These are phyloP conservation scores for Claviceps pusilla DNA, from an alignment of 2,329 filamentous ascomycete species.

Conservation along the genomic window DNA sequence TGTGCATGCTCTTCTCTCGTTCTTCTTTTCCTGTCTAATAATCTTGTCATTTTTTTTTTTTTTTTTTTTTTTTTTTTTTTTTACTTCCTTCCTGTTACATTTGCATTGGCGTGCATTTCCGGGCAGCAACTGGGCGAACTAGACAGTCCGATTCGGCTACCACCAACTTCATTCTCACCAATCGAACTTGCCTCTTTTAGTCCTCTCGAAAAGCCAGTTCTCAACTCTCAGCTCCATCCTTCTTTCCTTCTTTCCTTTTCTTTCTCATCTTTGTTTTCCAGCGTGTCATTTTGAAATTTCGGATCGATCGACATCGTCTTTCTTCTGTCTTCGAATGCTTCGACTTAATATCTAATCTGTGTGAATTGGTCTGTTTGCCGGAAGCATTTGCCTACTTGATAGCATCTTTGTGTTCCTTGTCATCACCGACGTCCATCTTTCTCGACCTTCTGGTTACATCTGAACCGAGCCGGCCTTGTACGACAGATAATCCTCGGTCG, in stretches of 20 bases:
- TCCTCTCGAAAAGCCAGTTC: not conserved
- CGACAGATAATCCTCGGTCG: not conserved
- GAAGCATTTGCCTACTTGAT: not conserved
- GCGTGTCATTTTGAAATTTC: conserved; percentile 1
- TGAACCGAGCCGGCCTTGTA: conserved; percentile 2
- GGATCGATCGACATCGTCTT: not conserved
- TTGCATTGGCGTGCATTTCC: conserved; percentile 2
- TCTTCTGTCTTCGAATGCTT: conserved; percentile 3
- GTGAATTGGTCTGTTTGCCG: not conserved
- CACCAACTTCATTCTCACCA: not conserved
- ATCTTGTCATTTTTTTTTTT: not conserved
- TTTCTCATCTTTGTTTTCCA: conserved; percentile 5
- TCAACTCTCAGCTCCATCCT: not conserved
- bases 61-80: not conserved
- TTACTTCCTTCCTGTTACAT: no score
- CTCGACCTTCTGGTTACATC: not conserved
- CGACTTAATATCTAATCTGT: conserved; percentile 7
- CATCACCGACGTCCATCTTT: not conserved
- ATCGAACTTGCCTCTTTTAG: not conserved
- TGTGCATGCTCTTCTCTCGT: not conserved
- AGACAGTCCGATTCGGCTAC: not conserved
- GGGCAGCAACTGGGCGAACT: not conserved
- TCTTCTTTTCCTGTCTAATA: not conserved
- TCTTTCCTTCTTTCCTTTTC: conserved; percentile 1
- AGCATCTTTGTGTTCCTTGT: not conserved